These are phyloP conservation scores for Wakefieldia striispora DNA, from an alignment of 768 basidiomycete species.

Conservation along the genomic window DNA sequence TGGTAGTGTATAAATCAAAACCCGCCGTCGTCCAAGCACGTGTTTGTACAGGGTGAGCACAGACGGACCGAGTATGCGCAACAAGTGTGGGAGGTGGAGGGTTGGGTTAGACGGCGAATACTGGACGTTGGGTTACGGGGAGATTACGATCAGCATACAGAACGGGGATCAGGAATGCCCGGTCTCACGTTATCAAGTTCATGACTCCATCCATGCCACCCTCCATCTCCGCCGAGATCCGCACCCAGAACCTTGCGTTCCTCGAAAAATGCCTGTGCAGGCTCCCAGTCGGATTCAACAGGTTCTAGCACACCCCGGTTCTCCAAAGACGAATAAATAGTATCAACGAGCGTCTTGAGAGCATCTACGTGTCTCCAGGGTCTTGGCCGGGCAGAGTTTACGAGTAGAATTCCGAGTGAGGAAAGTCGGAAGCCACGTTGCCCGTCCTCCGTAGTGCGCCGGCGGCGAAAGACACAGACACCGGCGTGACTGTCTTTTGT, in stretches of 20 bases:
- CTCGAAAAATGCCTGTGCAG: slow-evolving; percentile 62
- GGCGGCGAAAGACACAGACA: slow-evolving; percentile 71
- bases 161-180: neutral
- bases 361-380: slow-evolving; percentile 72
- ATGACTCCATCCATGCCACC: slow-evolving; percentile 67
- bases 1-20: slow-evolving; percentile 78
- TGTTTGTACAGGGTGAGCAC: slow-evolving; percentile 78
- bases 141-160: slow-evolving; percentile 8
- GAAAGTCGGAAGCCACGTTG: slow-evolving; percentile 80
- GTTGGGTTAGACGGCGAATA: slow-evolving; percentile 47
- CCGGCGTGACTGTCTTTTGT: slow-evolving; percentile 67
- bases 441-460: slow-evolving; percentile 64
- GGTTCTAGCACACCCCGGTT: slow-evolving; percentile 47
- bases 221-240: slow-evolving; percentile 54
- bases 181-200: slow-evolving; percentile 56
- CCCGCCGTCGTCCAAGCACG: slow-evolving; percentile 66
- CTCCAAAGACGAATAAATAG: slow-evolving; percentile 53
- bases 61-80: slow-evolving; percentile 77
- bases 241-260: slow-evolving; percentile 50
- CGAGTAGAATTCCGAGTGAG: slow-evolving; percentile 72
- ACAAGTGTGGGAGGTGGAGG: slow-evolving; percentile 69
- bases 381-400: slow-evolving; percentile 60
- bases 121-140: slow-evolving; percentile 21
- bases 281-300: slow-evolving; percentile 59
- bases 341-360: slow-evolving; percentile 56